Percentiles rank a stretch among this genome's conserved stretches.
Evolutionary conservation across 805 yeast genomes (phyloP).

Genomic region (Nematodospora valgi): DNA sequence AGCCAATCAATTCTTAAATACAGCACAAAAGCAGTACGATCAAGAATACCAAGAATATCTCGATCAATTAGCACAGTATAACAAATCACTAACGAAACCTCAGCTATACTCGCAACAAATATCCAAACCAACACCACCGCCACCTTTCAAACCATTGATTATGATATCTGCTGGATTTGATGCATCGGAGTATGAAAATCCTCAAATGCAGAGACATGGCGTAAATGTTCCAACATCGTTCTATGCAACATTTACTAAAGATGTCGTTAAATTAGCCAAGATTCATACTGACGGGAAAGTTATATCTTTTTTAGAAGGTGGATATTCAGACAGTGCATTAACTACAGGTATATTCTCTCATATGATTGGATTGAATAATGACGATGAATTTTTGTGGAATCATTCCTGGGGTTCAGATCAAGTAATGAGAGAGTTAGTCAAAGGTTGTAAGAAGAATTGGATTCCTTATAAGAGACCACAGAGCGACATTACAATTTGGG

Average conservation of each 20-base stretch:
- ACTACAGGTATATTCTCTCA: constrained; percentile 79
- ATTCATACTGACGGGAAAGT: constrained; percentile 59
- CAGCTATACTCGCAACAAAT: constrained; percentile 25
- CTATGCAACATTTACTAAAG: constrained; percentile 67
- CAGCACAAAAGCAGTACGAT: constrained; percentile 44
- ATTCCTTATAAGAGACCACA: constrained; percentile 52
- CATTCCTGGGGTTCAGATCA: constrained; percentile 60
- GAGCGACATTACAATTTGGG: constrained; percentile 55
- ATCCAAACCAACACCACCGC: constrained; percentile 32
- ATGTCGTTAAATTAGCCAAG: constrained; percentile 66
- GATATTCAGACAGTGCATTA: constrained; percentile 80
- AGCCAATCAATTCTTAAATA: constrained; percentile 62
- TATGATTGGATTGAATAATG: constrained; percentile 62
- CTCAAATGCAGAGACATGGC: constrained; percentile 82
- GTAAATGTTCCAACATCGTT: constrained; percentile 81
- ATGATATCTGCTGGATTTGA: constrained; percentile 87
- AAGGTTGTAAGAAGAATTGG: constrained; percentile 71
- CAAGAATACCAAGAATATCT: constrained; percentile 27
- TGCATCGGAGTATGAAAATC: constrained; percentile 78
- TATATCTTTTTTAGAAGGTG: constrained; percentile 76
- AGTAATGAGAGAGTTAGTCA: constrained; percentile 60
- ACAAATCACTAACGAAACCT: constrained; percentile 30
- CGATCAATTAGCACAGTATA: constrained; percentile 22
- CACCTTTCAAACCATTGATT: constrained; percentile 46
- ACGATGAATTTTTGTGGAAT: constrained; percentile 48